Evolutionary conservation across 192 early-diverging fungal genomes (phyloP), one percentile per base, ranked within the genome.

Genomic region (Powellomyces hirtus): DNA sequence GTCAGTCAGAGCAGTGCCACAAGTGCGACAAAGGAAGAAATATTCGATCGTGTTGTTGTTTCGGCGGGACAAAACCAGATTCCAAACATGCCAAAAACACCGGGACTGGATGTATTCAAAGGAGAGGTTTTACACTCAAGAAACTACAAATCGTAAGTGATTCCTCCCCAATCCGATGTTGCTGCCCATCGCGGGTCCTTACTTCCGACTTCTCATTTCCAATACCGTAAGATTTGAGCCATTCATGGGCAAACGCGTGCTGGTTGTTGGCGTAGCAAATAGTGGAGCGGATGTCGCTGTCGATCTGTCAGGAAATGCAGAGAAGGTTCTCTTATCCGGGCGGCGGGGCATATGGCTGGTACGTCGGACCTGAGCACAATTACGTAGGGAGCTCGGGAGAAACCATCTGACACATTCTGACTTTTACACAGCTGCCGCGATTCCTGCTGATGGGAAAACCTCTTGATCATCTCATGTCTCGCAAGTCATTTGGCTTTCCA

Each of bases 31-130:
- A 42, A 42, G 46, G 26, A 3, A 49, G 46, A 18, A 3, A 65
- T 68, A 10, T 88, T 88, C 75, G 84, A 88, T 55, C 77, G 80
- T 71, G 75, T 88, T 0, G 80, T 88, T 69, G 77, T 88, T 29
- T 78, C 78, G 34, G 75, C 77, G n/a, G 84, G 84, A 24, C 86
- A 86, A 55, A 81, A 88, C 62, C 74, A 75, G 61, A 61, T 70
- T n/a, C 81, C 81, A 8, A 65, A 75, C 20, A 71, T 82, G 24
- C 86, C 84, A 20, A 70, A 82, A 10, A 81, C 76, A 56, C 49
- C 52, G 16, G 86, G 86, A 20, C 79, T 80, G 79, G 68, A 79
- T 0, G 62, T 60, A 2, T 86, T 77, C 57, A 67, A 62, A 14
- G 86, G 86, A 0, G 38, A 68, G 14, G 74, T 83, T 40, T 53